These are phyloP conservation scores for Paraglomus brasilianum DNA, from an alignment of 192 early-diverging fungal species.

Conservation along the genomic window DNA sequence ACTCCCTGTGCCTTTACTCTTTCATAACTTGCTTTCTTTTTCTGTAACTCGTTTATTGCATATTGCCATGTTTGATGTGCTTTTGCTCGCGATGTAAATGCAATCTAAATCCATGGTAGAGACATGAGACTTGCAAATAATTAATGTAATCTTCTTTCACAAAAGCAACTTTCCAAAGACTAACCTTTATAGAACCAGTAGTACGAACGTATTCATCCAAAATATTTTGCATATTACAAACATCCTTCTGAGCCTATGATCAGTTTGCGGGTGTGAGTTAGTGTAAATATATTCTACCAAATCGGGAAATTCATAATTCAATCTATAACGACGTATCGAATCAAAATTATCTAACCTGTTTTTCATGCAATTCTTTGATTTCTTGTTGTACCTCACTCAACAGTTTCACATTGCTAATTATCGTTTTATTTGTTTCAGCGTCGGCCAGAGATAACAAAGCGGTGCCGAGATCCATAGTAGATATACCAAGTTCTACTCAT, in stretches of 20 bases:
- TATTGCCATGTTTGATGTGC: constrained; percentile 69
- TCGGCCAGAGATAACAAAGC: constrained; percentile 70
- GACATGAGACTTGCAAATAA: not conserved
- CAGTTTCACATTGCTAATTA: constrained; percentile 65
- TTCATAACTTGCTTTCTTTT: constrained; percentile 65
- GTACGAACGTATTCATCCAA: constrained; percentile 90
- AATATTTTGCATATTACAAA: constrained; percentile 70
- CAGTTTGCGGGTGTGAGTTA: not conserved
- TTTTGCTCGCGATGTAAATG: constrained; percentile 73
- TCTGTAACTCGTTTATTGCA: constrained; percentile 66
- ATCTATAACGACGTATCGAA: no score
- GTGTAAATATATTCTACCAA: not conserved
- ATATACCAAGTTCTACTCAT: constrained; percentile 67
- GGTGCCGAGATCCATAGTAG: constrained; percentile 78
- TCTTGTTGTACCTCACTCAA: constrained; percentile 80
- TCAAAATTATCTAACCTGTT: constrained; percentile 52
- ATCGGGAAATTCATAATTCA: no score
- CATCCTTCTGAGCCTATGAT: constrained; percentile 63
- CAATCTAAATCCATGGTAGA: constrained; percentile 41
- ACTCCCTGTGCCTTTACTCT: constrained; percentile 51
- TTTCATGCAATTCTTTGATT: constrained; percentile 75
- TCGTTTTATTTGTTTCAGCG: constrained; percentile 50
- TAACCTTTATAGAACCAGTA: constrained; percentile 75
- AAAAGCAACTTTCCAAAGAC: not conserved
- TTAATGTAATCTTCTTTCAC: not conserved